Conservation (phyloP, 148 eudicot species). For the Rhododendron ferrugineum region DNA sequence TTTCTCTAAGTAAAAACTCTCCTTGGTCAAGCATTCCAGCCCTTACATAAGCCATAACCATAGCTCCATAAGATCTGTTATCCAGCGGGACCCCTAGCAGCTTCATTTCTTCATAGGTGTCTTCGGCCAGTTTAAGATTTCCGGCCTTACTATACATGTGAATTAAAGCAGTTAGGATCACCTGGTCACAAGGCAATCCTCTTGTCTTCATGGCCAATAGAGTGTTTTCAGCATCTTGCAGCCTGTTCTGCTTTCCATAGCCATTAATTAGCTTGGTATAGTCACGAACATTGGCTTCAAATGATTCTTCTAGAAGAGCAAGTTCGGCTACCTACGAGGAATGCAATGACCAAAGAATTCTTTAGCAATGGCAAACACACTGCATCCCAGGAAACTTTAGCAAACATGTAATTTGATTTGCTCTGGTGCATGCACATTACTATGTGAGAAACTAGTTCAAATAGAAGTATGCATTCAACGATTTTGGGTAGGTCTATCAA, state of each 20-base stretch:
- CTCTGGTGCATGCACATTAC: background rate
- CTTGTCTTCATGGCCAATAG: constrained; percentile 50
- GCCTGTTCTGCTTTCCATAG: constrained; percentile 51
- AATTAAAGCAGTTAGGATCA: constrained; percentile 68
- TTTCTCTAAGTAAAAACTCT: constrained; percentile 60
- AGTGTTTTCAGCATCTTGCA: constrained; percentile 61
- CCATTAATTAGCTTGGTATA: constrained; percentile 82
- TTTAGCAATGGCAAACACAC: background rate
- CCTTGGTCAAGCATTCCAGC: constrained; percentile 54
- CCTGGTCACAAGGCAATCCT: constrained; percentile 76
- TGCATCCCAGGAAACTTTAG: too few species aligned
- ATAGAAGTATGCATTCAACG: background rate
- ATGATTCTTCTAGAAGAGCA: constrained; percentile 73
- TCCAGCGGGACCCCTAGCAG: constrained; percentile 60
- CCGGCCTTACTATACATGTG: constrained; percentile 93
- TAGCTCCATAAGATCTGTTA: constrained; percentile 81
- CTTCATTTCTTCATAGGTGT: constrained; percentile 66
- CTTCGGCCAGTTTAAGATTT: constrained; percentile 60
- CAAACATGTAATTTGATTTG: background rate
- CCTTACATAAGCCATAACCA: constrained; percentile 88
- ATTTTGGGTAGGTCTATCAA: background rate
- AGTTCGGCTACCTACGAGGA: constrained; percentile 49
- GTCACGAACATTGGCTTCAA: constrained; percentile 85
- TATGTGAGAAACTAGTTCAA: background rate
- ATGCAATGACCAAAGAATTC: background rate